These are phyloP conservation scores for Cadophora sp. DNA, from an alignment of 2,329 filamentous ascomycete species.

Conservation along the genomic window DNA sequence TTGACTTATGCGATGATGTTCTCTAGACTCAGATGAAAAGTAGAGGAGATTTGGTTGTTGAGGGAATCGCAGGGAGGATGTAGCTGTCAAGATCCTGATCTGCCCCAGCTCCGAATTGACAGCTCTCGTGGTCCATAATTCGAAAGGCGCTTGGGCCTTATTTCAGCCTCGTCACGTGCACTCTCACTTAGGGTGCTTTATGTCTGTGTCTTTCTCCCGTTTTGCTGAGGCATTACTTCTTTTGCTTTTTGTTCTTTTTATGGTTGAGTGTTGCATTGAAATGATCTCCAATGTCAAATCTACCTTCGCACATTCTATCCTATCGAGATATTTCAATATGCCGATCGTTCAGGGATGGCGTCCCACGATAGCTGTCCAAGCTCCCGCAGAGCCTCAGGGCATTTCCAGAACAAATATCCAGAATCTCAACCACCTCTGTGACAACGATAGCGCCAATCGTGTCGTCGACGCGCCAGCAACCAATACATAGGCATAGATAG, in stretches of 20 bases:
- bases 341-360: conserved; percentile 7
- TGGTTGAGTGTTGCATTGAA: too few relatives aligned
- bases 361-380: neutral
- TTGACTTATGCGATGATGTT: neutral
- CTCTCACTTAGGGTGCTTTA: neutral
- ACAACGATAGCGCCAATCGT: neutral
- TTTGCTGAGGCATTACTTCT: neutral
- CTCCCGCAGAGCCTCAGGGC: conserved; percentile 10
- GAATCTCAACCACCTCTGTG: neutral
- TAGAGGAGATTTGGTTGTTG: neutral
- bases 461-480: neutral
- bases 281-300: too few relatives aligned
- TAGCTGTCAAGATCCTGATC: neutral
- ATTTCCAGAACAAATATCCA: neutral
- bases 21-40: neutral
- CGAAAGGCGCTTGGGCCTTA: neutral
- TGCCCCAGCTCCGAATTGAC: neutral
- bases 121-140: neutral
- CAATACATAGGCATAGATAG: neutral
- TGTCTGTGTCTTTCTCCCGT: neutral
- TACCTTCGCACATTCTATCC: too few relatives aligned
- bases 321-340: too few relatives aligned
- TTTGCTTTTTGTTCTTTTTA: too few relatives aligned
- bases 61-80: neutral
- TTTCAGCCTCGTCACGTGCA: conserved; percentile 21